These are phyloP conservation scores for Diaporthe sp. DNA, from an alignment of 2,329 filamentous ascomycete species.

Conservation along the genomic window DNA sequence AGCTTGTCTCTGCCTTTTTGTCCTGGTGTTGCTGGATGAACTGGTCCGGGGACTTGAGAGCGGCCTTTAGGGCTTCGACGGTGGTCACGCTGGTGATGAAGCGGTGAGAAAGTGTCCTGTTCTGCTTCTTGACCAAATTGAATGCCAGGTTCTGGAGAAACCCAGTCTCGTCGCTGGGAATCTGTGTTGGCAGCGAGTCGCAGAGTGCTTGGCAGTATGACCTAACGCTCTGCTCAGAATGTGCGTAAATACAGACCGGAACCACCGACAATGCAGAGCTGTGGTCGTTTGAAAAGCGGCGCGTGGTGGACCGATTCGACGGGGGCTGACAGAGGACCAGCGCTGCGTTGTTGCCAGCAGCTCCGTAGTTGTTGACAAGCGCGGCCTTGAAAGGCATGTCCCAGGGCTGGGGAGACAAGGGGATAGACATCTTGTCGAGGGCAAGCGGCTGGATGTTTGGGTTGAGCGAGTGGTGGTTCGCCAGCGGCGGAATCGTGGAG, in stretches of 20 bases:
- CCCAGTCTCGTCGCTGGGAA: not conserved
- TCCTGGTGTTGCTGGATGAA: not conserved
- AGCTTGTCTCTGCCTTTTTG: not conserved
- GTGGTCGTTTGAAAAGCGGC: not conserved
- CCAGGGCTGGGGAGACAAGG: slow-evolving; percentile 33
- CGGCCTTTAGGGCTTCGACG: not conserved
- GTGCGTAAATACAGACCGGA: slow-evolving; percentile 33
- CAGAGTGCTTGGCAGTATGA: not conserved
- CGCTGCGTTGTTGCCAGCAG: slow-evolving; percentile 46
- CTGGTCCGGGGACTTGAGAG: not conserved
- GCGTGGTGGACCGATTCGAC: not conserved
- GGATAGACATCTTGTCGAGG: slow-evolving; percentile 36
- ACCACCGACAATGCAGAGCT: not conserved
- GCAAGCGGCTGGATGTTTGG: slow-evolving; percentile 41
- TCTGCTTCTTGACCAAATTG: not conserved
- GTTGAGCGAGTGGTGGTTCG: slow-evolving; percentile 42
- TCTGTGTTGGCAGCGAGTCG: not conserved
- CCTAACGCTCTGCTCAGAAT: slow-evolving; percentile 33
- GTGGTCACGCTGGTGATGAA: not conserved
- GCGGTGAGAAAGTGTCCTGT: not conserved
- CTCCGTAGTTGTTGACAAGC: slow-evolving; percentile 49
- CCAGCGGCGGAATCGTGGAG: slow-evolving; percentile 38
- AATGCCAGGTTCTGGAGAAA: not conserved
- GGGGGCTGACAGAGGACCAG: slow-evolving; percentile 31
- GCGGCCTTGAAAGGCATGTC: slow-evolving; percentile 43